phyloP scores from a whole-genome alignment of 371 early-diverging fungal species.

The Circinella umbellata region DNA sequence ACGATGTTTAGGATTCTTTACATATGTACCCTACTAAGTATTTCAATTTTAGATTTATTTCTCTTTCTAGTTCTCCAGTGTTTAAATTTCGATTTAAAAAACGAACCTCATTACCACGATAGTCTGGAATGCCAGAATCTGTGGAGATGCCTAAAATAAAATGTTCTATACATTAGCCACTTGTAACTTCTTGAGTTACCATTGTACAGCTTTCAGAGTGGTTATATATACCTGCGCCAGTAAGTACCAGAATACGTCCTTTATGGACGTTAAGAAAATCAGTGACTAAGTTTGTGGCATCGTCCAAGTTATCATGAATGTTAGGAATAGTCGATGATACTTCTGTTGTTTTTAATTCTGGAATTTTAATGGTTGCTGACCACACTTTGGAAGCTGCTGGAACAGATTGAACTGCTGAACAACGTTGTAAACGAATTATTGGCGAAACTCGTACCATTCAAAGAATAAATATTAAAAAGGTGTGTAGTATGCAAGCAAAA shows the following conservation, averaged over 20 bases:
- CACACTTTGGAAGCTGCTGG: slow-evolving; percentile 27
- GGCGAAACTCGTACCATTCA: slow-evolving; percentile 1
- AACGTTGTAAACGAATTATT: slow-evolving; percentile 16
- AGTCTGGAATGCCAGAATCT: slow-evolving; percentile 88
- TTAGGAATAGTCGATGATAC: slow-evolving; percentile 14
- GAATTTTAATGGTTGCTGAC: slow-evolving; percentile 44
- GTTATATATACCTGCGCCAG: slow-evolving; percentile 52
- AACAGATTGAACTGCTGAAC: slow-evolving; percentile 19
- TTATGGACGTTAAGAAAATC: slow-evolving; percentile 47
- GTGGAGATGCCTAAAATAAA: slow-evolving; percentile 70
- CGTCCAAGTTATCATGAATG: slow-evolving; percentile 23
- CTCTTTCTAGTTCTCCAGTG: no score
- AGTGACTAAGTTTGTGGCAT: slow-evolving; percentile 38
- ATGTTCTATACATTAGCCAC: not conserved
- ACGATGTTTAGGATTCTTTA: slow-evolving; percentile 77
- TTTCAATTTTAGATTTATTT: not conserved
- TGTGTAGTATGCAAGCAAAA: no score
- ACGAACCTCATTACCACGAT: slow-evolving; percentile 74
- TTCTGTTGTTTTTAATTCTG: slow-evolving; percentile 29
- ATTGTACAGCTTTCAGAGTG: not conserved
- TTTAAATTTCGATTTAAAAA: no score
- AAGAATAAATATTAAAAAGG: not conserved
- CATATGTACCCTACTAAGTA: slow-evolving; percentile 69
- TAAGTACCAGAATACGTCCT: slow-evolving; percentile 53
- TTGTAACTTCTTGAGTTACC: not conserved